Conservation (phyloP, 306 rosid genomes). For the Quercus agrifolia region DNA sequence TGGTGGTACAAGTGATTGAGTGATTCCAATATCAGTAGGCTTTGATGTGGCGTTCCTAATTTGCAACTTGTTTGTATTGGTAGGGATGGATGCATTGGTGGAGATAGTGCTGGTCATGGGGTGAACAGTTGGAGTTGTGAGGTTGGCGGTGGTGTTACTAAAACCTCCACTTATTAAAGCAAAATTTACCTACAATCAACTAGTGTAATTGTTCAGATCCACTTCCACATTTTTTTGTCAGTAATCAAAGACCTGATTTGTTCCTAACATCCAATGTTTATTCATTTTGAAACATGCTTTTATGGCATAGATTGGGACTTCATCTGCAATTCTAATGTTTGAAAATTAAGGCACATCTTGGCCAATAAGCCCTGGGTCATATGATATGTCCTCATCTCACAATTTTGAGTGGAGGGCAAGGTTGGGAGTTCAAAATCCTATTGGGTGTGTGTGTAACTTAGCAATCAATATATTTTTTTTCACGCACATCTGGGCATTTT, state of each 20-base stretch:
- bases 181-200: not conserved
- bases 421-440: not conserved
- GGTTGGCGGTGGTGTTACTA: not conserved
- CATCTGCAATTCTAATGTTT: not conserved
- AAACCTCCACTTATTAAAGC: not conserved
- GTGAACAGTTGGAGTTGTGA: not conserved
- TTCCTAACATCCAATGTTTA: not conserved
- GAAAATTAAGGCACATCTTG: conserved; percentile 1
- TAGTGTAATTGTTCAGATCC: not conserved
- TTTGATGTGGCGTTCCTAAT: not conserved
- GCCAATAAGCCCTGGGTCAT: too few species aligned
- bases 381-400: too few species aligned
- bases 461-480: too few species aligned
- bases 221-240: not conserved
- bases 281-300: not conserved
- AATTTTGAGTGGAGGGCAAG: too few species aligned
- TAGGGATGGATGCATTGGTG: not conserved
- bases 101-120: not conserved
- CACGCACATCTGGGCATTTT: not conserved
- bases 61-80: not conserved
- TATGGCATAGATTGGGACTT: not conserved
- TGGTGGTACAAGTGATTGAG: not conserved
- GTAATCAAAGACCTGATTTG: not conserved
- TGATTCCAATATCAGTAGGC: not conserved
- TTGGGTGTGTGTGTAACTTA: too few species aligned